Evolutionary conservation across 768 basidiomycete genomes (phyloP), one percentile per base, ranked within the genome.

Genomic region (Collybia sordida): DNA sequence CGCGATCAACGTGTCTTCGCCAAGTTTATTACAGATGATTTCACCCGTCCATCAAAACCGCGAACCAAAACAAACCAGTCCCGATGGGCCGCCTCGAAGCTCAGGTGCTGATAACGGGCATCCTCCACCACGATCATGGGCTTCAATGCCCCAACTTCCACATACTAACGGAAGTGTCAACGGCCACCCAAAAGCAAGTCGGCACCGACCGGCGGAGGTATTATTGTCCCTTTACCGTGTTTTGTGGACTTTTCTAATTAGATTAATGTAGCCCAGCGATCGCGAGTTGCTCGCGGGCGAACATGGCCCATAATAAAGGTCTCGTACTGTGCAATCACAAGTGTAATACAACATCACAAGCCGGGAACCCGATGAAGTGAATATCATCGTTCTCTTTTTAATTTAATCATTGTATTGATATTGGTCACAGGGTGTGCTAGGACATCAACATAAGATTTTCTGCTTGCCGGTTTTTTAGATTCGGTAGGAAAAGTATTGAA

Each of bases 1-100:
- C 50, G 65, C 72, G 14, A 64, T 72, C 3, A 42, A 57, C 53
- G 14, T 50, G 19, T 38, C 61, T 14, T 48, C 53, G 7, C 59
- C 60, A 11, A 48, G 54, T 1, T 51, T 60, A 8, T 37, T 52
- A 18, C 38, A 45, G 14, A 38, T 59, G 19, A 43, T 57, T 25
- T 42, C 54, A 2, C 54, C 57, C n/a, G 4, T 45, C 2, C 25
- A 38, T 4, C 45, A 17, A 31, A 21, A 34, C 14, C 49, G 27
- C 38, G n/a, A 6, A 27, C 17, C 22, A 14, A 23, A n/a, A 18
- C 31, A 14, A 22, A 23, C 25, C 14, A 24, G 22, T 8, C 49
- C 46, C 25, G 15, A 27, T 19, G 28, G 28, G 28, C 40, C 23
- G 35, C 15, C n/a, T 46, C 48, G 52, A 52, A 52, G 52, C 25